A percentile compares a stretch with the other conserved stretches of the same genome.
These are phyloP conservation scores for Copromyces sp. DNA, from an alignment of 495 filamentous ascomycete genomes.

Conservation along the genomic window DNA sequence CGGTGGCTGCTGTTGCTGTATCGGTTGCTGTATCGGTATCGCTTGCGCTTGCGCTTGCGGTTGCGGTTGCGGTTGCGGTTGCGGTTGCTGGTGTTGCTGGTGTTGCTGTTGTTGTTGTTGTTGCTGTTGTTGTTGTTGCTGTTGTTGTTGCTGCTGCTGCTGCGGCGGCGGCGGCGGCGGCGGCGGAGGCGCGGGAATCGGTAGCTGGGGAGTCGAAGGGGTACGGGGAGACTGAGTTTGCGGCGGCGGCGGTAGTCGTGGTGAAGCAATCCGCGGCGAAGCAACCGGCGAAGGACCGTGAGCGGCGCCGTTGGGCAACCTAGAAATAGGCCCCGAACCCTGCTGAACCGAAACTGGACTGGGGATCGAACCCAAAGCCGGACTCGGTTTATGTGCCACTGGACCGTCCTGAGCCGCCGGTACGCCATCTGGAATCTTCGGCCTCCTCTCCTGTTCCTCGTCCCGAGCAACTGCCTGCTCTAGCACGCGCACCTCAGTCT, in stretches of 20 bases:
- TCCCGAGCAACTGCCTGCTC: conserved; percentile 26
- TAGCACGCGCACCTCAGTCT: conserved; percentile 58
- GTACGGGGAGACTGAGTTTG: neutral
- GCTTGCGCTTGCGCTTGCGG: neutral
- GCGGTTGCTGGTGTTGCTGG: neutral
- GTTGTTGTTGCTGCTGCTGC: neutral
- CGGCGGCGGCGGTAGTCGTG: neutral
- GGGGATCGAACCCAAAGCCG: neutral
- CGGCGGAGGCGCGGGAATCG: conserved; percentile 2
- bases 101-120: neutral
- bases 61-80: neutral
- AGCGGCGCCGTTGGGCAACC: neutral
- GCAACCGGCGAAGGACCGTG: conserved; percentile 5
- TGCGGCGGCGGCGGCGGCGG: conserved; percentile 5
- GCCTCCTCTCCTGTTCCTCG: conserved; percentile 5
- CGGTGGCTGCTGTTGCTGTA: neutral
- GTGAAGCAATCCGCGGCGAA: conserved; percentile 1
- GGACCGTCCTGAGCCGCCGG: neutral
- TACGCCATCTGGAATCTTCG: neutral
- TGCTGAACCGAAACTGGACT: neutral
- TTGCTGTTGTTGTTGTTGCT: neutral
- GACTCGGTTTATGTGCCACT: neutral
- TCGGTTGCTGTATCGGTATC: neutral
- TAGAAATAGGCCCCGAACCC: neutral
- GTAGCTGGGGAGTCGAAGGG: conserved; percentile 1